Evolutionary conservation across 495 filamentous ascomycete genomes (phyloP), one percentile per base, ranked within the genome.

Genomic region (Penicillium chermesinum): DNA sequence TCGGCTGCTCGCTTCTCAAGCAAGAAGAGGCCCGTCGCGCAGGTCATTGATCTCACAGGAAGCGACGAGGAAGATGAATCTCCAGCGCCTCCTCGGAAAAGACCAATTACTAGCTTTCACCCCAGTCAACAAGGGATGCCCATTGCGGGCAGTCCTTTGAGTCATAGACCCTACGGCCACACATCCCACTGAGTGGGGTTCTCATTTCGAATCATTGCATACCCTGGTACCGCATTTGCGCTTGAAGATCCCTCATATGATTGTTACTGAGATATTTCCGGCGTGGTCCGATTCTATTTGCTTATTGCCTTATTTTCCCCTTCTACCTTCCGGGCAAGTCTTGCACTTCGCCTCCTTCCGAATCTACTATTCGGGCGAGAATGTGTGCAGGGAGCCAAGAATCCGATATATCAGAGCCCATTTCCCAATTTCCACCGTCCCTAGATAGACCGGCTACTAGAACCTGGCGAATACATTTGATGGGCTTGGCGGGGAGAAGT

Each of bases 11-110:
- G 71, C 18, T 57, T 49, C 38, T 64, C 65, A 33, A 67, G 72
- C 48, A 81, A 69, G 47, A 93, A 90, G 61, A 77, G 87, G 16
- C 67, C 82, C 1, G 67, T 71, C 5, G 64, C 78, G 12, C 76
- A 81, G 40, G 77, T 94, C 15, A 90, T 94, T 46, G 89, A 95
- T 58, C 77, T 93, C 46, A 93, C 86, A 1, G 70, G 81, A 2
- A 88, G 81, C 53, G 83, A 88, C 45, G 85, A 88, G 49, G 85
- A 87, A 35, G 87, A 91, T 21, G 78, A 83, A 35, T 65, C 54
- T 4, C 79, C 78, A 8, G 61, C 68, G 12, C 78, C 76, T 16
- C 67, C 81, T 12, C 49, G 74, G 2, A 91, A 91, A 52, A 64
- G 72, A 15, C 66, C 59, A 18, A 55, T 61, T 5, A 39, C 69